Evolutionary conservation across 73 alveolate species (phyloP).

Genomic region (Paramecium biaurelia): DNA sequence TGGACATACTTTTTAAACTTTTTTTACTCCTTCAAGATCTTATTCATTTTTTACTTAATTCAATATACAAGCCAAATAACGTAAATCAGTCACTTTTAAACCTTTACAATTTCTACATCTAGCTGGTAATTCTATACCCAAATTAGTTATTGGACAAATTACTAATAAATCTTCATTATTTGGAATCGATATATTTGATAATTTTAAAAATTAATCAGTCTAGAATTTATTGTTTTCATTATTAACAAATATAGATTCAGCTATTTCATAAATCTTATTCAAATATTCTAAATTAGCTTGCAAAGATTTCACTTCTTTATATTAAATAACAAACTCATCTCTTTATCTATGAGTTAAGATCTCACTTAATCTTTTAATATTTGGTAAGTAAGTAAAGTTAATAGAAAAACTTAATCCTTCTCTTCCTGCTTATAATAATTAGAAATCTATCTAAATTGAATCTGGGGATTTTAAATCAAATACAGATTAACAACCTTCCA

Average conservation of each 20-base stretch:
- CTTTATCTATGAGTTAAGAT: neutral
- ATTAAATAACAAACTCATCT: neutral
- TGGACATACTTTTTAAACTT: neutral
- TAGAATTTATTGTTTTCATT: neutral
- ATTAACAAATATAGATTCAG: neutral
- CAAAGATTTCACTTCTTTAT: neutral
- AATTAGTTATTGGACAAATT: neutral
- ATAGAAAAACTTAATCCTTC: neutral
- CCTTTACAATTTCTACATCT: slow-evolving; percentile 31
- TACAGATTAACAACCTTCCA: neutral
- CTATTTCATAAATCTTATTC: neutral
- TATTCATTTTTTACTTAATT: neutral
- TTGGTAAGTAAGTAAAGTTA: neutral
- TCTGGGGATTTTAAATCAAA: neutral
- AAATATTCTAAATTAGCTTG: neutral
- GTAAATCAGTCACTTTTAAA: neutral
- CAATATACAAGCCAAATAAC: neutral
- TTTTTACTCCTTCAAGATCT: neutral
- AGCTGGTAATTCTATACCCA: neutral
- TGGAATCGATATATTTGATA: neutral
- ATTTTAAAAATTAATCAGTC: neutral
- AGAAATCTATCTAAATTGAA: neutral
- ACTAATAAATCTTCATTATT: neutral
- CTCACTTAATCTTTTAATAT: neutral
- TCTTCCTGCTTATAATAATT: neutral